Base-by-base conservation (phyloP, 2,329 filamentous ascomycete species). In the Cordyceps militaris region DNA sequence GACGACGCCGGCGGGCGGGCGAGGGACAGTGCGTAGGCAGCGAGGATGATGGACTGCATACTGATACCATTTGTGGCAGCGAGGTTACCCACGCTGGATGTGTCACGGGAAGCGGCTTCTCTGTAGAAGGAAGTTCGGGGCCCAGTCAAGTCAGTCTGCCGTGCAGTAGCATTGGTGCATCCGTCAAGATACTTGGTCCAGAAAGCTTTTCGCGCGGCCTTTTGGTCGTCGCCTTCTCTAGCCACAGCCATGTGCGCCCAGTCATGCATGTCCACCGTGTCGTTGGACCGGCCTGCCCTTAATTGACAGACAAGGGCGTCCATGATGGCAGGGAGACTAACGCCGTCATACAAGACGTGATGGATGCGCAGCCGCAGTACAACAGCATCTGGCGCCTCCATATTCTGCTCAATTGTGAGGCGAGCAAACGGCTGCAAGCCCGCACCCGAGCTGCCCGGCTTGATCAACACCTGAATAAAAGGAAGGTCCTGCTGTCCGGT, bases 261-360 rank as follows among this genome's bases (percentile, higher is more conserved):
- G 5, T 34, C 21, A 16, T 28, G 8, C 26, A 51, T 38, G 13
- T 14, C 2, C 13, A 28, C 4, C 4, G 38, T 10, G 6, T 16
- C 28, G 21, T 11, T 3, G 40, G n/a, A 14, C 38, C 2, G 14
- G 8, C 16, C 19, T 16, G 19, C 23, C 14, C 47, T 44, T 8
- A 67, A 56, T 3, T 72, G 62, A 8, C 61, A 52, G 2, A 60
- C 19, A 26, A 78, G 71, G 1, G 69, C 66, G 2, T 78, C 67
- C 23, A 91, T 73, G 6, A 96, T 72, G 0, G 79, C 67, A 1
- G 85, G 82, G 4, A 97, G 74, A 64, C 89, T 94, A 60, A 95
- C 79, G 6, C 86, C 91, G 68, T 97, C 93, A 66, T 97, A 97
- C 0, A 97, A 76, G 0, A 89, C 88, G 68, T 97, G 92, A 61